phyloP scores from a whole-genome alignment of 2,329 filamentous ascomycete species.

The Aspergillus clavatus region DNA sequence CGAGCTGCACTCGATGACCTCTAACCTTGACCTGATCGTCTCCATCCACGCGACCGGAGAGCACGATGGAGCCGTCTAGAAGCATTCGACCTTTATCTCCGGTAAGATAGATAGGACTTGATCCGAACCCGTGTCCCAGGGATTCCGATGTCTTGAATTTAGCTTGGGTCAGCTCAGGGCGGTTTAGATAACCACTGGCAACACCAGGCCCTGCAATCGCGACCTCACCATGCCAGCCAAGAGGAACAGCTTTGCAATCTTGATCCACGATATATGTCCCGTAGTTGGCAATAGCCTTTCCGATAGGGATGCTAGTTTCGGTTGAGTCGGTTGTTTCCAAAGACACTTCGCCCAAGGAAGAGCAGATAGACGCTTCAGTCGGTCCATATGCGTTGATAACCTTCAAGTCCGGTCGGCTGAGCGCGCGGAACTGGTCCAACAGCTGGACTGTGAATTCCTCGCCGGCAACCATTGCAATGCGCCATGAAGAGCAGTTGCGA shows the following conservation, averaged over 20 bases:
- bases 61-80: conserved; percentile 3
- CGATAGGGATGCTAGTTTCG: conserved; percentile 3
- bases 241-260: conserved; percentile 3
- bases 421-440: conserved; percentile 4
- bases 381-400: conserved; percentile 7
- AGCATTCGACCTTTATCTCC: conserved; percentile 10
- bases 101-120: conserved; percentile 1
- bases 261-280: conserved; percentile 6
- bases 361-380: conserved; percentile 7
- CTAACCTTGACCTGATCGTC: conserved; percentile 9
- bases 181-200: conserved; percentile 1
- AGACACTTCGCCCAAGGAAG: conserved; percentile 4
- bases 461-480: conserved; percentile 7
- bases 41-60: conserved; percentile 7
- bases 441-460: conserved; percentile 5
- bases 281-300: conserved; percentile 6
- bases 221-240: conserved; percentile 9
- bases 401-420: conserved; percentile 1
- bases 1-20: conserved; percentile 7
- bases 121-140: neutral
- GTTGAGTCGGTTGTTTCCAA: neutral
- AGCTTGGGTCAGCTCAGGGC: conserved; percentile 2
- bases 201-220: conserved; percentile 6
- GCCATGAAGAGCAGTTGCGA: conserved; percentile 4
- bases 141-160: neutral